Evolutionary conservation across 148 eudicot genomes (phyloP).

Genomic region (Rhododendron henanense): DNA sequence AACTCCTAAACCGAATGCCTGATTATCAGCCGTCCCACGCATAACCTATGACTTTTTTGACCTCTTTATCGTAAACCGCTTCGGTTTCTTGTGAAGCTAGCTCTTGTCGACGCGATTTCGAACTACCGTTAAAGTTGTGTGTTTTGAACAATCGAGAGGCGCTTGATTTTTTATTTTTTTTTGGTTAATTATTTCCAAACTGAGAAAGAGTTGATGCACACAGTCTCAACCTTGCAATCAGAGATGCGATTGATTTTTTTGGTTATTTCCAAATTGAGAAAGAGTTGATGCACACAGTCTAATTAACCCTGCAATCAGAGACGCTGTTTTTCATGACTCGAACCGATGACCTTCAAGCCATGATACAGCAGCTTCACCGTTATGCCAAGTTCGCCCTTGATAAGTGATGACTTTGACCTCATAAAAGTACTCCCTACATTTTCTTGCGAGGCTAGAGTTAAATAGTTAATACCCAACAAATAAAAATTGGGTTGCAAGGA

Average conservation of each 20-base stretch:
- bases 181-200: too few species aligned
- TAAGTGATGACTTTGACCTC: neutral
- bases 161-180: neutral
- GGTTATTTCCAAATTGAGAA: too few species aligned
- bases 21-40: neutral
- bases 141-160: neutral
- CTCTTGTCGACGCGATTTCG: neutral
- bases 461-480: too few species aligned
- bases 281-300: too few species aligned
- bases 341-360: neutral
- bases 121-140: neutral
- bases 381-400: neutral
- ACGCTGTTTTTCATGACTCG: neutral
- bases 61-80: neutral
- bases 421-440: neutral
- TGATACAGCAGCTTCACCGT: neutral
- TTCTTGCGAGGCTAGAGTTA: neutral
- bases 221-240: too few species aligned
- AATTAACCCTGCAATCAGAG: too few species aligned
- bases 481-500: neutral
- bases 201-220: too few species aligned
- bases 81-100: neutral
- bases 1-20: neutral
- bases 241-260: neutral
- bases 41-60: neutral